phyloP scores from a whole-genome alignment of 768 basidiomycete genomes.

The Boletus tylopilopsis region DNA sequence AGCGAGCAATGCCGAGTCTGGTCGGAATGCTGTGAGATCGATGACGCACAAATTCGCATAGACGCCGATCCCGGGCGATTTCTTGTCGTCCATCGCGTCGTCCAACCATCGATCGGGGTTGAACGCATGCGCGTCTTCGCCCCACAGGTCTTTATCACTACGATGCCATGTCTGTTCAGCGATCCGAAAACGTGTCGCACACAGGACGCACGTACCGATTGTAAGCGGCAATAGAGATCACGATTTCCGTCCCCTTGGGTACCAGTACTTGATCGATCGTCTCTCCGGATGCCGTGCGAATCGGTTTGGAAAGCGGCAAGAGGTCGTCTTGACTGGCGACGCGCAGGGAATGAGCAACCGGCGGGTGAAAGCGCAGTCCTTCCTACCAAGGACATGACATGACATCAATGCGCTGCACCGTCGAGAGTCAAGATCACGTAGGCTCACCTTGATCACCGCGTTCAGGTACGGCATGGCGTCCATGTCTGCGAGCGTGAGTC shows the following conservation, averaged over 20 bases:
- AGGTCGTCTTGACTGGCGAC: constrained; percentile 49
- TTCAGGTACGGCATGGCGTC: constrained; percentile 46
- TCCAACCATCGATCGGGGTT: constrained; percentile 12
- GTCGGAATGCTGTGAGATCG: no score
- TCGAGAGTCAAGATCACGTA: no score
- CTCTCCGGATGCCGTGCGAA: constrained; percentile 42
- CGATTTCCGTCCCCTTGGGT: constrained; percentile 46
- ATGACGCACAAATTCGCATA: constrained; percentile 12
- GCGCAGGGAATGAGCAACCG: constrained; percentile 46
- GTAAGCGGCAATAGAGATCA: constrained; percentile 51
- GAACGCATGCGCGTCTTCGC: constrained; percentile 23
- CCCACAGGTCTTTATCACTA: constrained; percentile 23
- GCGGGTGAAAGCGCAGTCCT: constrained; percentile 43
- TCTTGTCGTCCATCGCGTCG: not conserved
- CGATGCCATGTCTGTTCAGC: not conserved
- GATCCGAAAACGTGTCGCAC: no score
- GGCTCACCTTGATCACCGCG: constrained; percentile 32
- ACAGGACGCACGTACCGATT: constrained; percentile 54
- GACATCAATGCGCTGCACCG: no score
- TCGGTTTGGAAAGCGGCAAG: constrained; percentile 55
- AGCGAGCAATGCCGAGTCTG: no score
- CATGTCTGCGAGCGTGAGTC: constrained; percentile 34
- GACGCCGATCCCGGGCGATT: constrained; percentile 11
- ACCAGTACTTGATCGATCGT: constrained; percentile 42
- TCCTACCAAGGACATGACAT: no score